These are phyloP conservation scores for Breviolum minutum DNA, from an alignment of 73 alveolate genomes.

Conservation along the genomic window DNA sequence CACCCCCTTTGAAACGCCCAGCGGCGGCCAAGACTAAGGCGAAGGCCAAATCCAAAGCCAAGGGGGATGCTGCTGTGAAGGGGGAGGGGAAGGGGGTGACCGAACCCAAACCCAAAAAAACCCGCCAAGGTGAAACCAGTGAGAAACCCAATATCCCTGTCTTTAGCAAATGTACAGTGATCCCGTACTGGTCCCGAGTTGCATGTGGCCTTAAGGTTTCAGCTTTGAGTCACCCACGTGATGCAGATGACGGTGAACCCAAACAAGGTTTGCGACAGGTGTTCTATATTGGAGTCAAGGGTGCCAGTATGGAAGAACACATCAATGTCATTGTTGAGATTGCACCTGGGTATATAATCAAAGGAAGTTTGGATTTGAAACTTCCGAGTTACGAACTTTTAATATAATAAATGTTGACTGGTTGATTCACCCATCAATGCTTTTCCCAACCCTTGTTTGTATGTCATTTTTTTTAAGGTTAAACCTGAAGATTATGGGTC, in stretches of 20 bases:
- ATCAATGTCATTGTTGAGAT: not conserved
- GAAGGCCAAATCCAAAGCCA: not conserved
- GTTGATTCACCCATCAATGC: not conserved
- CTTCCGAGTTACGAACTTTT: too few relatives aligned
- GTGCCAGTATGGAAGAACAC: not conserved
- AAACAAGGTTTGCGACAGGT: not conserved
- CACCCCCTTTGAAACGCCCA: too few relatives aligned
- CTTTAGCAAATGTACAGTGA: not conserved
- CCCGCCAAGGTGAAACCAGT: not conserved
- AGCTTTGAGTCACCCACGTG: too few relatives aligned
- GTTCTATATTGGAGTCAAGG: not conserved
- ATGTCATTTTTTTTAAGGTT: too few relatives aligned
- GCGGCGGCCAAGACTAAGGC: not conserved
- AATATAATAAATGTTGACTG: too few relatives aligned
- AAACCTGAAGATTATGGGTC: not conserved
- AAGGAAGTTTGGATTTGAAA: too few relatives aligned
- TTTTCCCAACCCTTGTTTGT: not conserved
- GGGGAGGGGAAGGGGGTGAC: not conserved
- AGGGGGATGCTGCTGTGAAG: not conserved
- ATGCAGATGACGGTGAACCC: not conserved
- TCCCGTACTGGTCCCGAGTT: not conserved
- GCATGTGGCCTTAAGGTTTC: not conserved
- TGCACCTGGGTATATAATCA: not conserved
- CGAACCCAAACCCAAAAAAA: not conserved
- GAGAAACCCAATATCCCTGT: not conserved